Evolutionary conservation across 306 rosid species (phyloP).

Genomic region (Corylus avellana): DNA sequence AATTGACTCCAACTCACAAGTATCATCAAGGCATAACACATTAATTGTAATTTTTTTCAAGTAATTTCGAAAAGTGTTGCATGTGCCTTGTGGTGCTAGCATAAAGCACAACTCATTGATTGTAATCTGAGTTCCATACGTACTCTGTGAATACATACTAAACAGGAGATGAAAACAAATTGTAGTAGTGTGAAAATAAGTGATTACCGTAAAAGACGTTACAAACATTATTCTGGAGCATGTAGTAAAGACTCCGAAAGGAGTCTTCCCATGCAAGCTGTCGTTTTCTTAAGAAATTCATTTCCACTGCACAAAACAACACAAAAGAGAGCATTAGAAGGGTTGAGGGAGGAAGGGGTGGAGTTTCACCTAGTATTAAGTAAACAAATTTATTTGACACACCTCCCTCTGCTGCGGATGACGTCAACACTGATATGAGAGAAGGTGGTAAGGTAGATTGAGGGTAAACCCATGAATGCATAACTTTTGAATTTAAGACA

Average conservation of each 20-base stretch:
- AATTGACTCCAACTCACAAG: not conserved
- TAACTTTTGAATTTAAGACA: slow-evolving; percentile 31
- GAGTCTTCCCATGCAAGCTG: slow-evolving; percentile 86
- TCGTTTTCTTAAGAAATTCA: slow-evolving; percentile 73
- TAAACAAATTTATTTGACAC: slow-evolving; percentile 21
- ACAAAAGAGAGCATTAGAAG: slow-evolving; percentile 8
- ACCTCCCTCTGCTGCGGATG: slow-evolving; percentile 71
- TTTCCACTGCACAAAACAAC: slow-evolving; percentile 52
- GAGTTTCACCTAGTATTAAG: not conserved
- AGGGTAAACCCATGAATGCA: slow-evolving; percentile 94
- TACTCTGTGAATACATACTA: not conserved
- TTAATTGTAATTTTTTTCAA: not conserved
- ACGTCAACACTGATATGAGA: slow-evolving; percentile 66
- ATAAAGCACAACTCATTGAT: not conserved
- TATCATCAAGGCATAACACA: not conserved
- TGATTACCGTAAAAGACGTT: slow-evolving; percentile 83
- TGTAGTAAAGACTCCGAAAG: slow-evolving; percentile 83
- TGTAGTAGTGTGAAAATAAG: slow-evolving; percentile 6
- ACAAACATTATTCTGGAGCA: slow-evolving; percentile 75
- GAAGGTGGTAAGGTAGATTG: slow-evolving; percentile 82
- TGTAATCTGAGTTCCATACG: slow-evolving; percentile 14
- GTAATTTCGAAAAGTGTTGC: not conserved
- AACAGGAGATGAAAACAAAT: slow-evolving; percentile 5
- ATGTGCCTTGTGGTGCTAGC: not conserved
- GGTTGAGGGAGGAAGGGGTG: not conserved